phyloP scores from a whole-genome alignment of 2,329 filamentous ascomycete genomes.

The Aspergillus spinulosporus region DNA sequence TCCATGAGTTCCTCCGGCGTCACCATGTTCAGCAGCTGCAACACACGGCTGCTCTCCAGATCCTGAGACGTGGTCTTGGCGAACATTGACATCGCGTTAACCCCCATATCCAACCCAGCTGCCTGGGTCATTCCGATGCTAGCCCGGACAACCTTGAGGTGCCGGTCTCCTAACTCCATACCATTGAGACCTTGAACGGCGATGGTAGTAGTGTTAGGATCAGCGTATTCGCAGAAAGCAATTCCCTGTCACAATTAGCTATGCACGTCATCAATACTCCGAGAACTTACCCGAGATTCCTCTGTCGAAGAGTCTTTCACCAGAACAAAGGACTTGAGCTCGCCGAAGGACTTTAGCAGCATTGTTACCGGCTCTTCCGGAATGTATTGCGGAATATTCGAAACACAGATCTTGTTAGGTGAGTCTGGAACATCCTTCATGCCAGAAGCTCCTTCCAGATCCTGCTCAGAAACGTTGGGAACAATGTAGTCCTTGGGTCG shows the following conservation, averaged over 20 bases:
- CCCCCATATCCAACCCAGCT: constrained; percentile 86
- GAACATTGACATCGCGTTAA: constrained; percentile 97
- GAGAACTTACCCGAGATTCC: constrained; percentile 65
- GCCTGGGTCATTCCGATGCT: constrained; percentile 95
- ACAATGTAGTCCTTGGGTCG: constrained; percentile 98
- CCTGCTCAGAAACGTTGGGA: constrained; percentile 71
- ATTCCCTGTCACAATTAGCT: constrained; percentile 53
- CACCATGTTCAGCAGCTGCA: constrained; percentile 98
- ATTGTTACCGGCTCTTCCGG: constrained; percentile 90
- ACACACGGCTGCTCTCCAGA: constrained; percentile 77
- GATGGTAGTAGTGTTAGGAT: constrained; percentile 71
- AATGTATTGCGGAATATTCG: constrained; percentile 84
- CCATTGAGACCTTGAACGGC: constrained; percentile 89
- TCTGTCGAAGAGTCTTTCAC: constrained; percentile 84
- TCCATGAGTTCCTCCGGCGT: constrained; percentile 93
- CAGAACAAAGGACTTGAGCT: constrained; percentile 86
- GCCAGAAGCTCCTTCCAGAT: constrained; percentile 73
- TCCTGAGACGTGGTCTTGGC: constrained; percentile 82
- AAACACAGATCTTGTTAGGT: constrained; percentile 93
- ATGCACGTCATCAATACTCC: too few species aligned
- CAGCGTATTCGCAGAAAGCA: constrained; percentile 92
- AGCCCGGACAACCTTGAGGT: constrained; percentile 81
- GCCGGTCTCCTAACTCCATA: constrained; percentile 87
- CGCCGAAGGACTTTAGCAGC: constrained; percentile 85
- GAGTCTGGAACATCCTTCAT: constrained; percentile 84